phyloP scores from a whole-genome alignment of 306 rosid genomes.

The Prunus fruticosa region DNA sequence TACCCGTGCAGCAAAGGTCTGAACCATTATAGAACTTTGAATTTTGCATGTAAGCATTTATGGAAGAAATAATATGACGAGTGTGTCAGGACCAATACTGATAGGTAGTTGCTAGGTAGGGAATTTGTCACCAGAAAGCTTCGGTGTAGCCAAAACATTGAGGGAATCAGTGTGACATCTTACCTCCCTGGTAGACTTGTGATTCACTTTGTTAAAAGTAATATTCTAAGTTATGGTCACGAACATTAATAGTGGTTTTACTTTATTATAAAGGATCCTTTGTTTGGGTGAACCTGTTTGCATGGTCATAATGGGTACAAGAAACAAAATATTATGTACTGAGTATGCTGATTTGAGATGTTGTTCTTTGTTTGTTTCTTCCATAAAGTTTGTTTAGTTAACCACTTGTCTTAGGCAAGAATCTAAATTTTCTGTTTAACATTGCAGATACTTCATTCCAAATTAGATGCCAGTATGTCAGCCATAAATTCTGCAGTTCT shows the following conservation, averaged over 20 bases:
- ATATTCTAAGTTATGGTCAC: neutral
- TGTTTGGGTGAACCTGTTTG: neutral
- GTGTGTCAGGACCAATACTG: neutral
- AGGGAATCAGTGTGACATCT: neutral
- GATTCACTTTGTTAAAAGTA: neutral
- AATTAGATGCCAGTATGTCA: conserved; percentile 43
- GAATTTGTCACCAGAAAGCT: neutral
- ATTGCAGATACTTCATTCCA: conserved; percentile 75
- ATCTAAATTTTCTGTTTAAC: conserved; percentile 19
- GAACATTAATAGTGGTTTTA: neutral
- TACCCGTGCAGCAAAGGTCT: conserved; percentile 85
- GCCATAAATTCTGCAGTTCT: conserved; percentile 61
- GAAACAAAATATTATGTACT: neutral
- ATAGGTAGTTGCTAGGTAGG: neutral
- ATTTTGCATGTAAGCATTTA: neutral
- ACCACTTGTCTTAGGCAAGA: conserved; percentile 17
- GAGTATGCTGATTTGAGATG: neutral
- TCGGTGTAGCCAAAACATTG: neutral
- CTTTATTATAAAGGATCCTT: neutral
- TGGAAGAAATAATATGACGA: neutral
- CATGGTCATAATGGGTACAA: neutral
- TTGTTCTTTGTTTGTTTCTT: neutral
- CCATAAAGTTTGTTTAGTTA: conserved; percentile 14
- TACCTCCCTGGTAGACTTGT: neutral
- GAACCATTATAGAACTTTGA: conserved; percentile 13